A percentile compares a stretch with the other conserved stretches of the same genome.
phyloP scores from a whole-genome alignment of 345 rosid genomes.

The Citrus maxima region DNA sequence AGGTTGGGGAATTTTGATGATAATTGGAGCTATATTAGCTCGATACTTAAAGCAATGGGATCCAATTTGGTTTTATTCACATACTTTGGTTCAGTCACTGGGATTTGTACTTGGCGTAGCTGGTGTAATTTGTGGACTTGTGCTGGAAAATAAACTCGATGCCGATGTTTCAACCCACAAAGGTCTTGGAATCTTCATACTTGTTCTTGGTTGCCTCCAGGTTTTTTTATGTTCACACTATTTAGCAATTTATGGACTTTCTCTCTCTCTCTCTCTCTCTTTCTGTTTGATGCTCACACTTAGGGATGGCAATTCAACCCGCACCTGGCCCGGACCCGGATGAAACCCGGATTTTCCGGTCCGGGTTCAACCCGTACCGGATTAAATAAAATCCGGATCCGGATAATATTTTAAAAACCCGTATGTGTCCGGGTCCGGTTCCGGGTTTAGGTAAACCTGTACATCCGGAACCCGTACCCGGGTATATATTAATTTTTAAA shows the following conservation, averaged over 20 bases:
- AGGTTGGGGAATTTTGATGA: constrained; percentile 70
- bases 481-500: too few relatives aligned
- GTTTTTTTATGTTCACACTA: constrained; percentile 14
- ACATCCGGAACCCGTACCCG: too few relatives aligned
- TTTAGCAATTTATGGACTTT: neutral
- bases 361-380: too few relatives aligned
- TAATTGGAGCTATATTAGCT: constrained; percentile 59
- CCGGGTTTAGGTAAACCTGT: too few relatives aligned
- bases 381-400: too few relatives aligned
- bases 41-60: constrained; percentile 57
- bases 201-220: constrained; percentile 82
- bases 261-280: neutral
- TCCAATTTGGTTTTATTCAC: constrained; percentile 72
- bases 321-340: too few relatives aligned
- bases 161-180: constrained; percentile 54
- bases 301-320: too few relatives aligned
- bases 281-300: too few relatives aligned
- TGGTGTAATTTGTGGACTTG: constrained; percentile 61
- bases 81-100: constrained; percentile 40
- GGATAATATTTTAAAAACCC: too few relatives aligned
- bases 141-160: constrained; percentile 40
- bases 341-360: too few relatives aligned
- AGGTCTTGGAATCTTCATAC: constrained; percentile 61
- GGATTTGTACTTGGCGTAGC: constrained; percentile 53
- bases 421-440: too few relatives aligned